Evolutionary conservation across 2,329 filamentous ascomycete species (phyloP), one percentile per base, ranked within the genome.

Genomic region (Tothia fuscella): DNA sequence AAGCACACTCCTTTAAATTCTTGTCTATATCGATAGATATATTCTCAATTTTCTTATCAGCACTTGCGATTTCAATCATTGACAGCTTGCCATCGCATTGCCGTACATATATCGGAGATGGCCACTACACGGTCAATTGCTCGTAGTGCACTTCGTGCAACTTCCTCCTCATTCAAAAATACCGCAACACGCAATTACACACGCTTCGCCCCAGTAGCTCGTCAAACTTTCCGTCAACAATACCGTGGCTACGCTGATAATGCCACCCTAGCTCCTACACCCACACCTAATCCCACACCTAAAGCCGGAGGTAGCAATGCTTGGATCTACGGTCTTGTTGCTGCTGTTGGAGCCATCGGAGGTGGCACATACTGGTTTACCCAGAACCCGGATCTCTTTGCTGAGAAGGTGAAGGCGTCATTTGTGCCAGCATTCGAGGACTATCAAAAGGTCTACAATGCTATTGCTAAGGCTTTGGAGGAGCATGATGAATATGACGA

Each of bases 401-500:
- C 35, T 21, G 36, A 73, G 68, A 41, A 70, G 70, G 50, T 39
- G 48, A 57, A 54, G 52, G 50, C 42, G 42, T 68, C 59, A 74
- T 81, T 89, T 67, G 74, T 68, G 39, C 85, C 87, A 47, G 82
- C 75, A 56, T 77, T 82, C 65, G 79, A 81, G 54, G 87, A 98
- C 65, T 96, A 94, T 71, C 87, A 95, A 71, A 82, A 84, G 64
- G 85, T 96, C 41, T 96, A 96, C 70, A 76, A 95, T 61, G 80
- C 80, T 57, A 78, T 96, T 53, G 88, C 89, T 42, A 65, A 70
- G 56, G 72, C 72, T 47, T 70, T 96, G 42, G 80, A 91, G 63
- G 84, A 95, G 66, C 78, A 93, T 59, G 85, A 91, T 53, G 82
- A 95, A 51, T 96, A 96, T 61, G 89, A 96, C 56, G 89, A 98